Percentiles rank a stretch among this genome's conserved stretches.
Evolutionary conservation across 2,329 filamentous ascomycete species (phyloP).

Genomic region (Fusarium citri): DNA sequence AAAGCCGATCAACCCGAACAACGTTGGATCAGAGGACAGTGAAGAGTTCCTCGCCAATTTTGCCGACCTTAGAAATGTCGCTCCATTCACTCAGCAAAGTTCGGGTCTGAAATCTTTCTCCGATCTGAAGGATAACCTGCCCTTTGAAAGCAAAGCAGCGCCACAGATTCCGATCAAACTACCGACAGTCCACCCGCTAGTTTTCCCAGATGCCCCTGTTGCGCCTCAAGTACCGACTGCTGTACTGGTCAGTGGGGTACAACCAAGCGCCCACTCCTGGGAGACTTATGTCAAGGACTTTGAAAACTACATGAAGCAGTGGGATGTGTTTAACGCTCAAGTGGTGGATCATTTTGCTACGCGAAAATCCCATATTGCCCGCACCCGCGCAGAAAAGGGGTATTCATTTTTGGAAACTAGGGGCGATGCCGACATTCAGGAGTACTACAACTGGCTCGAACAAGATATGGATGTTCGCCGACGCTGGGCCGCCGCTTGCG

Average conservation of each 20-base stretch:
- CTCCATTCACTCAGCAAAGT: constrained; percentile 62
- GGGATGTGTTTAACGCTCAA: constrained; percentile 60
- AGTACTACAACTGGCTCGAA: constrained; percentile 70
- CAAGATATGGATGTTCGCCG: constrained; percentile 73
- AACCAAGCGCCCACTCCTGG: constrained; percentile 59
- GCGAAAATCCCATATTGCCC: constrained; percentile 59
- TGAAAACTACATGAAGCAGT: constrained; percentile 64
- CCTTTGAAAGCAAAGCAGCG: constrained; percentile 66
- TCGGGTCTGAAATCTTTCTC: constrained; percentile 65
- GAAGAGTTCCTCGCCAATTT: constrained; percentile 67
- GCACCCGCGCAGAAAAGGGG: constrained; percentile 56
- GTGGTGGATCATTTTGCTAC: constrained; percentile 68
- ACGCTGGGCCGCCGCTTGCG: constrained; percentile 69
- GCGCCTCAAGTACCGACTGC: constrained; percentile 62
- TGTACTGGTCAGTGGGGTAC: constrained; percentile 57
- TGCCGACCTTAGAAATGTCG: constrained; percentile 66
- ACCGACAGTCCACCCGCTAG: constrained; percentile 51
- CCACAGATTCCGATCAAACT: constrained; percentile 54
- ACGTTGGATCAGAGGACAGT: constrained; percentile 65
- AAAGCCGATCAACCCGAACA: constrained; percentile 50
- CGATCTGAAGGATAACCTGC: constrained; percentile 67
- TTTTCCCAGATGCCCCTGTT: constrained; percentile 61
- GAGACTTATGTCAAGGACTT: constrained; percentile 66
- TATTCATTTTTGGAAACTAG: constrained; percentile 58
- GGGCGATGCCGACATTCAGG: constrained; percentile 61